These are phyloP conservation scores for Rhododendron ferrugineum DNA, from an alignment of 148 eudicot species.

Conservation along the genomic window DNA sequence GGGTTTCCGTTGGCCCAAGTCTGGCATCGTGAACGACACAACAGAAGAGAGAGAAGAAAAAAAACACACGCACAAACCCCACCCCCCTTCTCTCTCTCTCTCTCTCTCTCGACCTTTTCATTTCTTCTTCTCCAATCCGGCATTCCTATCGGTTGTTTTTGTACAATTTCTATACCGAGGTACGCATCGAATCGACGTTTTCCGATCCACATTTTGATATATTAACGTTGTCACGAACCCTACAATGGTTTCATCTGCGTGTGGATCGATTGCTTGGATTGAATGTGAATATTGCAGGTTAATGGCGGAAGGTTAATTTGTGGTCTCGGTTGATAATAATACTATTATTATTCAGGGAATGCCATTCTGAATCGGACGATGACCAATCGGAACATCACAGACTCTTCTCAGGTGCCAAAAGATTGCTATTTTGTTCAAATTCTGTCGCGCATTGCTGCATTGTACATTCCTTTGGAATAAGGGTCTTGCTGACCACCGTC, in stretches of 20 bases:
- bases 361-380: slow-evolving; percentile 7
- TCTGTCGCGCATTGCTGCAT: neutral
- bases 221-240: neutral
- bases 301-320: slow-evolving; percentile 10
- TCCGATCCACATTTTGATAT: neutral
- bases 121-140: neutral
- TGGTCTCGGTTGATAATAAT: neutral
- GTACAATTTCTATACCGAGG: neutral
- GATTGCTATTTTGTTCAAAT: neutral
- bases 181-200: neutral
- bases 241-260: neutral
- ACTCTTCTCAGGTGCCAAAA: slow-evolving; percentile 13
- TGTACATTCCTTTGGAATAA: neutral
- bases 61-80: neutral
- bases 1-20: slow-evolving; percentile 35
- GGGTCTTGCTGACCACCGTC: neutral
- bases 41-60: neutral
- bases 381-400: neutral
- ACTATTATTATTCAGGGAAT: neutral
- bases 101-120: neutral
- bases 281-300: slow-evolving; percentile 7
- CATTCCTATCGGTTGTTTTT: neutral
- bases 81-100: neutral
- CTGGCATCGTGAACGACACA: slow-evolving; percentile 14
- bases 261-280: neutral